Conservation (phyloP, 2,329 filamentous ascomycete species). For the Tolypocladium amazonense region DNA sequence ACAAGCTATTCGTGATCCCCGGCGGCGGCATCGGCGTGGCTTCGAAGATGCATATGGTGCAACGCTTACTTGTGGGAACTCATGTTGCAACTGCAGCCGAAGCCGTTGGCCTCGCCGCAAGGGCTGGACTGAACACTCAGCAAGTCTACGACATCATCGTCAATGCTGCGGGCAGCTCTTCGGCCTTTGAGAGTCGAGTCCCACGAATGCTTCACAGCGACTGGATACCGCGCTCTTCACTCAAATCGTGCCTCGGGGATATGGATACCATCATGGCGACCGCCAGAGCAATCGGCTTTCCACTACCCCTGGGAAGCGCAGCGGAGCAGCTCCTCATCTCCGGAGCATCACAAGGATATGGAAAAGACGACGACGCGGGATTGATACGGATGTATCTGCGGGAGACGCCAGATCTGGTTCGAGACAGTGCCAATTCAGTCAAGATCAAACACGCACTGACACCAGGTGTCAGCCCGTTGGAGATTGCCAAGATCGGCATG, state of each 20-base stretch:
- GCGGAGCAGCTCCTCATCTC: slow-evolving; percentile 21
- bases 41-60: slow-evolving; percentile 43
- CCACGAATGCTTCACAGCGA: slow-evolving; percentile 41
- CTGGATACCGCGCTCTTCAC: slow-evolving; percentile 24
- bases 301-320: slow-evolving; percentile 21
- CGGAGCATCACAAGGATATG: slow-evolving; percentile 14
- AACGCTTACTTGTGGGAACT: slow-evolving; percentile 40
- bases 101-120: slow-evolving; percentile 39
- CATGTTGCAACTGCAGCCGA: slow-evolving; percentile 40
- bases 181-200: slow-evolving; percentile 47
- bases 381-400: slow-evolving; percentile 16
- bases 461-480: slow-evolving; percentile 9
- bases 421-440: slow-evolving; percentile 5
- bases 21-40: slow-evolving; percentile 38
- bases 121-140: slow-evolving; percentile 31
- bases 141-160: slow-evolving; percentile 18
- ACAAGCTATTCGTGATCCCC: slow-evolving; percentile 41
- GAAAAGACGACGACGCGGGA: slow-evolving; percentile 15
- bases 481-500: slow-evolving; percentile 20
- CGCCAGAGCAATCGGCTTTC: slow-evolving; percentile 19
- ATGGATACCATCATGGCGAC: slow-evolving; percentile 18
- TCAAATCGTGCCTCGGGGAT: slow-evolving; percentile 24
- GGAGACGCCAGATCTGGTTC: slow-evolving; percentile 4
- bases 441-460: slow-evolving; percentile 5
- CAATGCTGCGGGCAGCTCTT: slow-evolving; percentile 25